A percentile compares a stretch with the other conserved stretches of the same genome.
These are phyloP conservation scores for Eutypella sp. DNA, from an alignment of 2,329 filamentous ascomycete species.

Conservation along the genomic window DNA sequence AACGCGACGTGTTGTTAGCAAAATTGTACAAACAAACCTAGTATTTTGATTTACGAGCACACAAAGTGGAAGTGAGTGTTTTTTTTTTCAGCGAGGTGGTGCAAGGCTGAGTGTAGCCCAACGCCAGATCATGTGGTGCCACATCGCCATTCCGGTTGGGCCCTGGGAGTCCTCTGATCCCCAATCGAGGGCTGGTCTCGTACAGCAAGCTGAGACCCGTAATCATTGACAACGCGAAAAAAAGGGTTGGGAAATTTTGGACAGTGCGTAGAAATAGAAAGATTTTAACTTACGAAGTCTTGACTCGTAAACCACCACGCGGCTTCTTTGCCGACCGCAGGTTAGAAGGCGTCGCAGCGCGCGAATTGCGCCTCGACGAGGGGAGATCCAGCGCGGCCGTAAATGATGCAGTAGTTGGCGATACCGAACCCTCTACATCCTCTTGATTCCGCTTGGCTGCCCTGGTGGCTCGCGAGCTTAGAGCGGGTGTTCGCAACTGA, in stretches of 20 bases:
- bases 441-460: conserved; percentile 49
- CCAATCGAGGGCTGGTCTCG: no score
- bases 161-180: no score
- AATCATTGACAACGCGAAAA: no score
- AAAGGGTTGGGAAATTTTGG: not conserved
- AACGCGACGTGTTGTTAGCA: conserved; percentile 13
- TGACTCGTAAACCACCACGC: conserved; percentile 59
- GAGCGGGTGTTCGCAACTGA: conserved; percentile 23
- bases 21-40: conserved; percentile 2
- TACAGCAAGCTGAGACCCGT: no score
- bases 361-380: conserved; percentile 46
- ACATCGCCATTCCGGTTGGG: conserved; percentile 27
- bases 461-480: conserved; percentile 24
- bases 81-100: conserved; percentile 7
- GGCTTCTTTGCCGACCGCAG: conserved; percentile 54
- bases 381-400: conserved; percentile 39
- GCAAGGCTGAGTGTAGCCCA: conserved; percentile 14
- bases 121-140: conserved; percentile 26
- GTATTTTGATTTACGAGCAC: conserved; percentile 5
- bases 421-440: conserved; percentile 48
- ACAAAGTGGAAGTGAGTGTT: conserved; percentile 7
- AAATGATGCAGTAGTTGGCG: conserved; percentile 47
- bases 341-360: conserved; percentile 55
- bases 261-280: conserved; percentile 7
- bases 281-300: conserved; percentile 64